Conservation (phyloP, 179 eudicot species). For the Corrigiola litoralis region DNA sequence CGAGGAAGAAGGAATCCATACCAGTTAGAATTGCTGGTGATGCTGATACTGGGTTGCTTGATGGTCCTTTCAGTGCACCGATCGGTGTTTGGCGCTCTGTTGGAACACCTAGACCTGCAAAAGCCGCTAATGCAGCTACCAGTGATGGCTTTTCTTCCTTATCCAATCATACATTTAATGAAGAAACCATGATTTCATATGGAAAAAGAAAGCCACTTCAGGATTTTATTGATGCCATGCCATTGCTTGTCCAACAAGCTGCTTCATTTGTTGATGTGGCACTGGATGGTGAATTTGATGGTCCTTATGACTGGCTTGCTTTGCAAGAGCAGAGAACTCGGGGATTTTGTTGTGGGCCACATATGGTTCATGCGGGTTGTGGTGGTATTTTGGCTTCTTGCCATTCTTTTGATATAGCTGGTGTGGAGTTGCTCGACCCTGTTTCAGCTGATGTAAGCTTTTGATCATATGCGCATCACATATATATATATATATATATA, state of each 20-base stretch:
- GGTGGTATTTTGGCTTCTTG: slow-evolving; percentile 93
- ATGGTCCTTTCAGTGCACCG: slow-evolving; percentile 71
- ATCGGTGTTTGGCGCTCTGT: slow-evolving; percentile 99
- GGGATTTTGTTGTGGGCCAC: slow-evolving; percentile 93
- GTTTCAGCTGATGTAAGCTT: slow-evolving; percentile 79
- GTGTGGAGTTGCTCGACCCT: slow-evolving; percentile 83
- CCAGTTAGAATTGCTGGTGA: slow-evolving; percentile 96
- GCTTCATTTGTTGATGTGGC: slow-evolving; percentile 92
- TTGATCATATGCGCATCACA: slow-evolving; percentile 3
- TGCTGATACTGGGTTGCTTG: slow-evolving; percentile 60
- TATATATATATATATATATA: too few relatives aligned
- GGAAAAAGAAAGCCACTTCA: slow-evolving; percentile 77
- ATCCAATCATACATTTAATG: slow-evolving; percentile 50
- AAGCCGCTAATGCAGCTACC: slow-evolving; percentile 40
- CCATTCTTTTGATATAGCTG: slow-evolving; percentile 93
- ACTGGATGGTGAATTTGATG: slow-evolving; percentile 90
- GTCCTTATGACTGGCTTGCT: slow-evolving; percentile 94
- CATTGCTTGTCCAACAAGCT: slow-evolving; percentile 94
- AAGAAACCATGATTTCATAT: slow-evolving; percentile 60
- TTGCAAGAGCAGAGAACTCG: slow-evolving; percentile 91
- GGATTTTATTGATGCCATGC: slow-evolving; percentile 80
- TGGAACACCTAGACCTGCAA: slow-evolving; percentile 64
- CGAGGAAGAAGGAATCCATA: slow-evolving; percentile 75
- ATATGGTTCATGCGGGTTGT: slow-evolving; percentile 96
- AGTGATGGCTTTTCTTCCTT: slow-evolving; percentile 46